These are phyloP conservation scores for Eucommia ulmoides DNA, from an alignment of 257 asterid species.

Conservation along the genomic window DNA sequence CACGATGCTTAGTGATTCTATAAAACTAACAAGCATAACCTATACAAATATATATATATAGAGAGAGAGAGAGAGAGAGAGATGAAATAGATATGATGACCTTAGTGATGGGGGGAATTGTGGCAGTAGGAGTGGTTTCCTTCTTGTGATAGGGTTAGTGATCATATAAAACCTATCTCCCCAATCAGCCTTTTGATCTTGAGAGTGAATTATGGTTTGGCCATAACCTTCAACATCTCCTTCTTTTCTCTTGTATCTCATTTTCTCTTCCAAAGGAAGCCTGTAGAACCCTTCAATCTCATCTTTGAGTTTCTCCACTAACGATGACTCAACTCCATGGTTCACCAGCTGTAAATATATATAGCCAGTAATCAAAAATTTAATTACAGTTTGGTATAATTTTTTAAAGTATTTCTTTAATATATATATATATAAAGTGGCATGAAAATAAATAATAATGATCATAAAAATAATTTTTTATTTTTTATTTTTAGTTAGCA, in stretches of 20 bases:
- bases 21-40: neutral
- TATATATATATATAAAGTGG: too few relatives aligned
- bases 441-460: too few relatives aligned
- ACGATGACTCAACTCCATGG: slow-evolving; percentile 39
- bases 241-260: slow-evolving; percentile 13
- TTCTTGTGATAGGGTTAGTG: slow-evolving; percentile 28
- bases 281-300: slow-evolving; percentile 48
- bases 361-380: too few relatives aligned
- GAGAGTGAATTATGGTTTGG: slow-evolving; percentile 10
- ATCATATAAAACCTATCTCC: slow-evolving; percentile 50
- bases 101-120: slow-evolving; percentile 36
- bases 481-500: too few relatives aligned
- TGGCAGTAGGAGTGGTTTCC: slow-evolving; percentile 51
- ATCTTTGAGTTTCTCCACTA: slow-evolving; percentile 34
- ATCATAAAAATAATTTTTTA: too few relatives aligned
- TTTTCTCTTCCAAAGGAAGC: slow-evolving; percentile 43
- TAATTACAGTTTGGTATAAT: too few relatives aligned
- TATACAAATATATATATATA: too few relatives aligned
- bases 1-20: neutral
- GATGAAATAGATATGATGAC: neutral
- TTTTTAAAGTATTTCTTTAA: too few relatives aligned
- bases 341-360: slow-evolving; percentile 48
- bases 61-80: neutral
- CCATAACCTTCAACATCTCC: slow-evolving; percentile 67
- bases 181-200: slow-evolving; percentile 44